Base-by-base conservation (phyloP, 2,329 filamentous ascomycete species). In the Cytospora piceicola region DNA sequence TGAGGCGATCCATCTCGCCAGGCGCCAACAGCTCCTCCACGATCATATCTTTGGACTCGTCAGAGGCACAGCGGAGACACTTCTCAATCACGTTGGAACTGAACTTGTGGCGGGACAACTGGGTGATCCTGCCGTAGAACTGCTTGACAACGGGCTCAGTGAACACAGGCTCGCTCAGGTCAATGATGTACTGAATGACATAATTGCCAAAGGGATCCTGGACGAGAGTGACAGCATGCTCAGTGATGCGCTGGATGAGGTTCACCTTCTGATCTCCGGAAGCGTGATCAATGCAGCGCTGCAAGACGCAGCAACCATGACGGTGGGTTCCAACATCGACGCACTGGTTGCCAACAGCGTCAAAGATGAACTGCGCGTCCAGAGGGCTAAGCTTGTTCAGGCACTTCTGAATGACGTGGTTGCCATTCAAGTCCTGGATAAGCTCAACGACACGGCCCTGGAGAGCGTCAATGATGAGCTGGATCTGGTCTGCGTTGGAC, bases 1-100 rank as follows among this genome's bases (percentile, higher is more conserved):
- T 86, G 71, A 97, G 88, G 70, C 90, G 90, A 73, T 97, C 93
- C 68, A 98, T 90, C 79, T 97, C 93, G 65, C 84, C 84, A 3
- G 89, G 85, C 11, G 80, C 74, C 65, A 89, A 82, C 74, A 99
- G 89, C 80, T 98, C 95, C 42, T 91, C 87, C 66, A 97, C 90
- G 79, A 99, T 89, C 77, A 89, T 83, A 72, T 93, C 90, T 75
- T 90, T 93, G 60, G 90, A 90, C 12, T 85, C 82, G 29, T 88
- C 82, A 67, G 91, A 88, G 42, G 94, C 90, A 75, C 93, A 96
- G 64, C 95, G 93, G 66, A 98, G 81, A 73, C 91, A 94, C 77
- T 99, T 99, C 82, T 99, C 95, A 69, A 99, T 94, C 65, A 99
- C 95, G 72, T 99, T 99, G 73, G 95, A 98, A 80, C 93, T 97